These are phyloP conservation scores for Irpex lacteus DNA, from an alignment of 1,284 basidiomycete genomes.

Conservation along the genomic window DNA sequence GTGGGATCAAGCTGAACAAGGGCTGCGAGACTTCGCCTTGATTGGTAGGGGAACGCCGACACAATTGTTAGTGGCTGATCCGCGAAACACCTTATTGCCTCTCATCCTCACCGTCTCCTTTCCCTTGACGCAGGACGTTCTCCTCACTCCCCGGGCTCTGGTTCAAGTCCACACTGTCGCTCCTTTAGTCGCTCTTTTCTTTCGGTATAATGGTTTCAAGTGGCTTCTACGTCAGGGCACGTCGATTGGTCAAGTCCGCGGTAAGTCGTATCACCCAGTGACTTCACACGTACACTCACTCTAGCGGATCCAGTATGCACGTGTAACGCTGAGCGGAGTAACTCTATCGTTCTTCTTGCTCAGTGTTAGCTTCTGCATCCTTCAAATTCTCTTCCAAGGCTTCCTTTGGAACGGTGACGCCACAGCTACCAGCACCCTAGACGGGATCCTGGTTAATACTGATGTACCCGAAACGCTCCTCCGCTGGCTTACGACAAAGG, in stretches of 20 bases:
- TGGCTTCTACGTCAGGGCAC: not conserved
- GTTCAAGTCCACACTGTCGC: not conserved
- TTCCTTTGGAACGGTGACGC: constrained; percentile 44
- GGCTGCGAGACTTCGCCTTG: not conserved
- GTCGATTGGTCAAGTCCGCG: not conserved
- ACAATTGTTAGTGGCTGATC: too few species aligned
- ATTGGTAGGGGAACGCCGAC: not conserved
- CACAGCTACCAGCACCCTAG: constrained; percentile 37
- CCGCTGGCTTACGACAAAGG: constrained; percentile 36
- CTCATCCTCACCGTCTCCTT: not conserved
- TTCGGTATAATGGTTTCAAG: not conserved
- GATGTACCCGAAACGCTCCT: constrained; percentile 37
- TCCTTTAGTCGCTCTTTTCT: not conserved
- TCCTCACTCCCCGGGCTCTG: not conserved
- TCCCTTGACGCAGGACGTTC: not conserved
- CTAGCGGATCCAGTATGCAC: not conserved
- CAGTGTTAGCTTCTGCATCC: constrained; percentile 31
- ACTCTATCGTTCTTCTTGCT: constrained; percentile 48
- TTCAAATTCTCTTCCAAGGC: constrained; percentile 43
- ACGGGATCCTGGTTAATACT: constrained; percentile 36
- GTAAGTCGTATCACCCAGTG: not conserved
- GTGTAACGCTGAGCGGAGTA: not conserved
- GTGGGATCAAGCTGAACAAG: too few species aligned
- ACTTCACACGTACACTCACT: not conserved
- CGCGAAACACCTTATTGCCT: too few species aligned